Evolutionary conservation across 129 eudicot genomes (phyloP), one percentile per base, ranked within the genome.

Genomic region (Flaveria bidentis): DNA sequence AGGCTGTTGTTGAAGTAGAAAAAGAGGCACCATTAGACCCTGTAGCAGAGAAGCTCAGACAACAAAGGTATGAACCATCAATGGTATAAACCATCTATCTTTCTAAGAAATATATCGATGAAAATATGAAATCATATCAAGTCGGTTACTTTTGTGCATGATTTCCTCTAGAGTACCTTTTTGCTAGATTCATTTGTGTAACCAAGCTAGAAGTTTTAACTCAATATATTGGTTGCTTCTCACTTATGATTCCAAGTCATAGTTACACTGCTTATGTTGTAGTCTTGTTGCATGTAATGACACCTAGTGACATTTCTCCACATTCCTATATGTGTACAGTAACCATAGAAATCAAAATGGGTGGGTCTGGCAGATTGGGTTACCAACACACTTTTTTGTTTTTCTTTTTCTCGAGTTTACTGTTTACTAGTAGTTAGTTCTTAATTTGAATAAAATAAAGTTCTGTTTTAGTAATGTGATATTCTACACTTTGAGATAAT

Each of bases 1-100:
- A 87, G 78, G 79, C 82, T 6, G 94, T 80, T 20, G 96, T 82
- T 57, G 91, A 88, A 77, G 91, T 69, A 58, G 81, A 56, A 46
- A 80, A 78, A 64, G 89, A 80, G 73, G 92, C 25, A 66, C 90
- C 87, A 26, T 81, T 90, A 76, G 98, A 93, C 86, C 98, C 98
- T 65, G 65, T 88, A 9, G 88, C 93, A 67, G 98, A 93, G 80
- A 93, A 93, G 67, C 93, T 93, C 63, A 87, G 97, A 33, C 98
- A 90, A 72, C 97, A 93, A 79, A 87, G 98, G 98, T 93, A 60
- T 67, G 55, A 13, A 10, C 68, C 14, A 22, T 61, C 41, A 4
- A 3, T 56, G 33, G 61, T 17, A 58, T 44, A 9, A 17, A 55
- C 45, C 16, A 20, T 25, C 42, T 26, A 36, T 56, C 28, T 69